A percentile compares a stretch with the other conserved stretches of the same genome.
These are phyloP conservation scores for Cajanus cajan DNA, from an alignment of 306 rosid genomes.

Conservation along the genomic window DNA sequence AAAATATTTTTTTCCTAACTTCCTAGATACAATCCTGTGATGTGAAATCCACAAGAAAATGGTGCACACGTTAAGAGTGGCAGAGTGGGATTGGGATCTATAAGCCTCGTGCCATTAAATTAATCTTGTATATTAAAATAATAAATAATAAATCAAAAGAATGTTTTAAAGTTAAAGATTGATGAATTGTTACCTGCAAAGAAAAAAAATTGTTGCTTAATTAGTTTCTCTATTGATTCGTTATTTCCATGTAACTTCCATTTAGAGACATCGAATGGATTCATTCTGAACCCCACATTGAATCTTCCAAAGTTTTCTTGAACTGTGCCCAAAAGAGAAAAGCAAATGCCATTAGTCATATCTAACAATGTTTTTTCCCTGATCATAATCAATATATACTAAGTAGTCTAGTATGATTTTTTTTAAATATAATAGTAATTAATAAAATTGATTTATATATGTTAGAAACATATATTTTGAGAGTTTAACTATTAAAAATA, in stretches of 20 bases:
- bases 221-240: not conserved
- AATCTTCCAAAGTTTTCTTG: constrained; percentile 10
- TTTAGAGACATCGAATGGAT: not conserved
- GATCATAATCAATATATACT: too few species aligned
- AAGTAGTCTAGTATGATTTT: too few species aligned
- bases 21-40: not conserved
- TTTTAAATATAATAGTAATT: too few species aligned
- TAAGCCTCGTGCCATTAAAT: not conserved
- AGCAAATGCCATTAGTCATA: too few species aligned
- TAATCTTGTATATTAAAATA: not conserved
- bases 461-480: too few species aligned
- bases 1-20: too few species aligned
- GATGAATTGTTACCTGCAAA: not conserved
- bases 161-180: not conserved
- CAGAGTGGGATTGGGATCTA: not conserved
- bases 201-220: not conserved
- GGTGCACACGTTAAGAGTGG: not conserved
- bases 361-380: too few species aligned
- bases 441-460: too few species aligned
- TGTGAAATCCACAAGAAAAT: not conserved
- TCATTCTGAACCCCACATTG: constrained; percentile 21
- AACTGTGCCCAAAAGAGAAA: too few species aligned
- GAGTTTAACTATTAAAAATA: too few species aligned
- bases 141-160: not conserved
- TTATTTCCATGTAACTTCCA: not conserved